A percentile compares a stretch with the other conserved stretches of the same genome.
Evolutionary conservation across 2,329 filamentous ascomycete genomes (phyloP).

Genomic region (Cercospora beticola): DNA sequence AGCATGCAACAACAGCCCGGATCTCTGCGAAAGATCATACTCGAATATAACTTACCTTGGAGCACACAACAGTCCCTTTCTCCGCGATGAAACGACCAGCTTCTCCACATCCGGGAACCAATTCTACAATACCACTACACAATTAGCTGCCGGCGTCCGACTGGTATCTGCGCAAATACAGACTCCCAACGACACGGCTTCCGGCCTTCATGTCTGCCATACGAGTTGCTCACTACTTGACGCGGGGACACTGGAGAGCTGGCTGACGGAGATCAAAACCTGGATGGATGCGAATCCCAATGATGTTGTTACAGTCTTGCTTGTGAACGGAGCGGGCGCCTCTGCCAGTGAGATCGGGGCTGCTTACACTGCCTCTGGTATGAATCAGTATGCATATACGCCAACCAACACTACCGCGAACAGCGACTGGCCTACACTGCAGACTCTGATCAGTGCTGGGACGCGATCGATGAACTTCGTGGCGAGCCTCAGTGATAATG

Average conservation of each 20-base stretch:
- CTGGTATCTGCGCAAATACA: slow-evolving; percentile 66
- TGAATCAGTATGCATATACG: slow-evolving; percentile 46
- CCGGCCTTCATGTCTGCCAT: slow-evolving; percentile 61
- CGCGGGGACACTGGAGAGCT: slow-evolving; percentile 55
- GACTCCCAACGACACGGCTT: slow-evolving; percentile 40
- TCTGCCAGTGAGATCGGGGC: slow-evolving; percentile 45
- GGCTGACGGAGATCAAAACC: slow-evolving; percentile 57
- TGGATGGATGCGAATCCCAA: slow-evolving; percentile 69
- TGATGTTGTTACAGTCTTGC: slow-evolving; percentile 81
- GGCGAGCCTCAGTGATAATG: slow-evolving; percentile 78
- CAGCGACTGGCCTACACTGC: slow-evolving; percentile 79
- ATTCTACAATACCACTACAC: slow-evolving; percentile 56
- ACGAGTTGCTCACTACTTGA: slow-evolving; percentile 58
- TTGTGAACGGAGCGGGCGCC: slow-evolving; percentile 69
- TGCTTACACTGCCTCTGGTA: slow-evolving; percentile 54
- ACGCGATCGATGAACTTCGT: slow-evolving; percentile 61
- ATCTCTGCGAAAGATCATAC: slow-evolving; percentile 58
- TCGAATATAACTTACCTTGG: slow-evolving; percentile 62
- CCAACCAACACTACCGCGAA: slow-evolving; percentile 37
- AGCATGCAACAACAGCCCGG: slow-evolving; percentile 58
- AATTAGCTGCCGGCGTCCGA: slow-evolving; percentile 62
- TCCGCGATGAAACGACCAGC: slow-evolving; percentile 22
- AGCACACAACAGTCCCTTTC: slow-evolving; percentile 64
- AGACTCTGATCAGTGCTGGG: slow-evolving; percentile 65
- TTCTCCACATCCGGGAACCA: slow-evolving; percentile 54